These are phyloP conservation scores for Hypoxylon sp. DNA, from an alignment of 2,329 filamentous ascomycete genomes.

Conservation along the genomic window DNA sequence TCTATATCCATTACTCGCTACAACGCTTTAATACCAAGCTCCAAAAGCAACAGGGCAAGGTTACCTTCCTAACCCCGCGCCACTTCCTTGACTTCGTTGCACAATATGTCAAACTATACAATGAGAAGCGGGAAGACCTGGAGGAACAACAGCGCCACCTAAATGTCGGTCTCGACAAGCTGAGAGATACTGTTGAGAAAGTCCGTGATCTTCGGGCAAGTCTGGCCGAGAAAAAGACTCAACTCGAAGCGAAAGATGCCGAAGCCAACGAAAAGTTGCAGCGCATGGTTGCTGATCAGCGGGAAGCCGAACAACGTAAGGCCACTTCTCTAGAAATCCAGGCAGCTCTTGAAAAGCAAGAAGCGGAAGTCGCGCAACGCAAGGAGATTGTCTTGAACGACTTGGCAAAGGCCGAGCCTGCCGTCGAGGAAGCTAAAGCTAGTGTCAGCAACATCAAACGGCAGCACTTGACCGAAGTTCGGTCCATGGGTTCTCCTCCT, in stretches of 20 bases:
- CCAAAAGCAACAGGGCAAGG: conserved; percentile 90
- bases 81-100: conserved; percentile 99
- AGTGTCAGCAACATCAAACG: conserved; percentile 99
- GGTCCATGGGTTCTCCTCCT: conserved; percentile 95
- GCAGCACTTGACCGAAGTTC: conserved; percentile 95
- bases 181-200: conserved; percentile 96
- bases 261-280: conserved; percentile 98
- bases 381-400: conserved; percentile 88
- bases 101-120: conserved; percentile 97
- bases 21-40: conserved; percentile 90
- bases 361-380: conserved; percentile 85
- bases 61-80: conserved; percentile 92
- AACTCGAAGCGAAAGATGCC: conserved; percentile 91
- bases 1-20: conserved; percentile 96
- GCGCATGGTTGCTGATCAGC: conserved; percentile 96
- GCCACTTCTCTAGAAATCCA: conserved; percentile 90
- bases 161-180: conserved; percentile 97
- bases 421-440: conserved; percentile 91
- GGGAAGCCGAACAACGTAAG: conserved; percentile 93
- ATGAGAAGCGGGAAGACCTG: conserved; percentile 97
- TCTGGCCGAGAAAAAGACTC: conserved; percentile 92
- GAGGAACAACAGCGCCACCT: conserved; percentile 99
- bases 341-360: conserved; percentile 86
- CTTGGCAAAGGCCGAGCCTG: conserved; percentile 90
- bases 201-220: conserved; percentile 92